phyloP scores from a whole-genome alignment of 768 basidiomycete species.

The Astraeus odoratus region DNA sequence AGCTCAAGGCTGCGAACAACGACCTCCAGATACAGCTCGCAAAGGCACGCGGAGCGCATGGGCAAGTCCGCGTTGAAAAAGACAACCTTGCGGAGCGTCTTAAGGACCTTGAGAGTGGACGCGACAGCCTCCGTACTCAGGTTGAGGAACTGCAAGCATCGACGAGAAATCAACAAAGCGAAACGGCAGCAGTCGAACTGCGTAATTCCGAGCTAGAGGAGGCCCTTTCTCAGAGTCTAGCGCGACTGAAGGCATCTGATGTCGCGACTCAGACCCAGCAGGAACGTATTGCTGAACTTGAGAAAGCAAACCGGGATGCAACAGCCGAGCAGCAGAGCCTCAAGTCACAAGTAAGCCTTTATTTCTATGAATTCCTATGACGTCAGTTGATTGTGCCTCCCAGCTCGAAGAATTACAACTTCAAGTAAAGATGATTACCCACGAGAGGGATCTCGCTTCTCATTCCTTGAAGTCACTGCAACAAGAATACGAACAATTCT shows the following conservation, averaged over 20 bases:
- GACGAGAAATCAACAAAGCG: constrained; percentile 36
- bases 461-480: constrained; percentile 48
- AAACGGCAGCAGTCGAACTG: constrained; percentile 40
- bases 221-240: constrained; percentile 65
- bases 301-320: constrained; percentile 52
- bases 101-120: constrained; percentile 51
- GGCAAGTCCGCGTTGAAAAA: constrained; percentile 78
- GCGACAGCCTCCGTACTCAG: constrained; percentile 51
- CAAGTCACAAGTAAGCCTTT: constrained; percentile 48
- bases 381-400: constrained; percentile 3
- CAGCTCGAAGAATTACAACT: constrained; percentile 60
- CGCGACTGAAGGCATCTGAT: constrained; percentile 67
- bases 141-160: constrained; percentile 47
- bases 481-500: constrained; percentile 52
- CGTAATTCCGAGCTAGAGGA: constrained; percentile 60
- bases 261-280: constrained; percentile 53
- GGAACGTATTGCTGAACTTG: constrained; percentile 54
- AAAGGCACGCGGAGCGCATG: constrained; percentile 71
- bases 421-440: constrained; percentile 46
- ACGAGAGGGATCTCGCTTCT: constrained; percentile 54
- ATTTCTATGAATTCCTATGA: neutral
- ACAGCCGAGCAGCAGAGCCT: constrained; percentile 49
- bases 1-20: constrained; percentile 42
- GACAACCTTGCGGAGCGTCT: constrained; percentile 63
- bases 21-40: constrained; percentile 69